A percentile compares a stretch with the other conserved stretches of the same genome.
These are phyloP conservation scores for Camellia lanceoleosa DNA, from an alignment of 148 eudicot species.

Conservation along the genomic window DNA sequence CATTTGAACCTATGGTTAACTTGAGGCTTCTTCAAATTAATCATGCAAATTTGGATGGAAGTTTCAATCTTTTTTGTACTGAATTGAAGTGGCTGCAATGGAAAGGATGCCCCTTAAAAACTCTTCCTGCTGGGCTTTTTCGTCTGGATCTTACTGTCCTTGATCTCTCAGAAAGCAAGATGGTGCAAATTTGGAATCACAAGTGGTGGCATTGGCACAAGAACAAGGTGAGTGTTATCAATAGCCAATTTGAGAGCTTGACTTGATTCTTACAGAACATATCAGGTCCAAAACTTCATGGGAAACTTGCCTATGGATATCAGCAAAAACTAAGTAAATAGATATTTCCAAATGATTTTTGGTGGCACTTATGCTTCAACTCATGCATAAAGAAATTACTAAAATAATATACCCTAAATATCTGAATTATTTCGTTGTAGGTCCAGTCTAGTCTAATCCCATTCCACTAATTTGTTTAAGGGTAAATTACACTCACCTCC, in stretches of 20 bases:
- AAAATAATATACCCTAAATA: no score
- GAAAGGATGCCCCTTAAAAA: conserved; percentile 44
- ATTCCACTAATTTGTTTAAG: no score
- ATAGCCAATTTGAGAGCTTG: not conserved
- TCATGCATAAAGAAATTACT: no score
- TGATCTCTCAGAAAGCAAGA: conserved; percentile 54
- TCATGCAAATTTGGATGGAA: conserved; percentile 42
- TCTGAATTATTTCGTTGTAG: no score
- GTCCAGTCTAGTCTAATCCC: no score
- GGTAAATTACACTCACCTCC: no score
- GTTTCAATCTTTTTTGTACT: conserved; percentile 36
- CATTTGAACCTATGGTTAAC: conserved; percentile 34
- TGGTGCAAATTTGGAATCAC: conserved; percentile 38
- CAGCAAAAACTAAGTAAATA: no score
- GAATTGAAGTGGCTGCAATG: conserved; percentile 59
- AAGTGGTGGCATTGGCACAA: conserved; percentile 15
- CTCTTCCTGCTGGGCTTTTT: conserved; percentile 25
- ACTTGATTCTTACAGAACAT: not conserved
- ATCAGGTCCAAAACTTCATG: no score
- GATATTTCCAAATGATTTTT: no score
- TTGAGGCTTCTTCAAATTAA: conserved; percentile 49
- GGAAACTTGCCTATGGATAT: no score
- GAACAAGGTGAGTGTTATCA: conserved; percentile 25
- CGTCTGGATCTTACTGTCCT: conserved; percentile 48
- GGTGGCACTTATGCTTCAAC: no score